Evolutionary conservation across 2,329 filamentous ascomycete genomes (phyloP), one percentile per base, ranked within the genome.

Genomic region (Colletotrichum filicis): DNA sequence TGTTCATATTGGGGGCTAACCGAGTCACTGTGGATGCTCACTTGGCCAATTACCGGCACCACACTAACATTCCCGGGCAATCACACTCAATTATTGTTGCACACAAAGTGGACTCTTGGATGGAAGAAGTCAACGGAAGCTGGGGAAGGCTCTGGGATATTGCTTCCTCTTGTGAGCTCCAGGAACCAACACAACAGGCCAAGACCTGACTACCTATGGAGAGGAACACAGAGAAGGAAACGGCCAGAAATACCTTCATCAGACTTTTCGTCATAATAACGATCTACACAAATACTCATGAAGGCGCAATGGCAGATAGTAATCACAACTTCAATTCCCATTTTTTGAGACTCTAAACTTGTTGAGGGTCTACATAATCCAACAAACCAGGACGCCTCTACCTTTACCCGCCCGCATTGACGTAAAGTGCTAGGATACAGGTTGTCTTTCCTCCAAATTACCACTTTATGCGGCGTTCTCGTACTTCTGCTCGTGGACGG

Each of bases 401-500:
- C 70, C 56, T 71, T 56, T 66, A 71, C 55, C 66, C 66, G 55
- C 71, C 30, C 28, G 66, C 71, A 66, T 73, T 73, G 71, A 73
- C 71, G 46, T 37, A 66, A 66, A 61, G 26, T 67, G 66, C 57
- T 67, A 71, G 73, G 73, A 66, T 62, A 63, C 70, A 67, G 49
- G 66, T 74, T 32, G 42, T 49, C 60, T 42, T 56, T 32, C 58
- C 55, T 53, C 57, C 69, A 71, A 68, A 63, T 68, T 68, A 56
- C 64, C 65, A 58, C 75, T 78, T 82, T 79, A 84, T 78, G 81
- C 83, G 68, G 84, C 83, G 78, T 82, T 80, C 19, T 92, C 85
- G 80, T 96, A 96, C 85, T 95, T 95, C 77, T 90, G 89, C 82
- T 92, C 86, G 85, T 96, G 94, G 59, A 89, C 94, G 68, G 91